Conservation (phyloP, 2,329 filamentous ascomycete species). For the Lecanicillium sp. region DNA sequence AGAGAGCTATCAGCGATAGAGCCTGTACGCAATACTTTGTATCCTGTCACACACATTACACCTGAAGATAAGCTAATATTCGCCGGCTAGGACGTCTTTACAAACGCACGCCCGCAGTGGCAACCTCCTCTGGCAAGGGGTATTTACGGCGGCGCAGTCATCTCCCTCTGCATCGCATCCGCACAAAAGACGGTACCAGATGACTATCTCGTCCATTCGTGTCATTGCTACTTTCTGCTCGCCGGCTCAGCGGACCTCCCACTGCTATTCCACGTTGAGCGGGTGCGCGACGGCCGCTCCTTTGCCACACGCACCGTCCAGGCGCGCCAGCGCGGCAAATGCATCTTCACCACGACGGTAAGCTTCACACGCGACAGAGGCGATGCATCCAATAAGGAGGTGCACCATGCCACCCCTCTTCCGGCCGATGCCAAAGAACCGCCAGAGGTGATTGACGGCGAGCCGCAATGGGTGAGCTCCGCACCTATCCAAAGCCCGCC, state of each 20-base stretch:
- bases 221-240: conserved; percentile 98
- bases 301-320: conserved; percentile 93
- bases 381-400: conserved; percentile 39
- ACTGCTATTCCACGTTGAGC: conserved; percentile 89
- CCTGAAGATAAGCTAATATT: no score
- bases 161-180: conserved; percentile 82
- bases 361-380: conserved; percentile 67
- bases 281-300: conserved; percentile 79
- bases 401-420: conserved; percentile 58
- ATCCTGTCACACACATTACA: no score
- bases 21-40: conserved; percentile 42
- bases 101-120: conserved; percentile 86
- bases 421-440: conserved; percentile 34
- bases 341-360: conserved; percentile 92
- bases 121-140: conserved; percentile 85
- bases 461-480: conserved; percentile 40
- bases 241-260: conserved; percentile 81
- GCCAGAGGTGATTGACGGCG: conserved; percentile 29
- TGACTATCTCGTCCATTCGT: conserved; percentile 80
- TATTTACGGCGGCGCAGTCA: conserved; percentile 87
- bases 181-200: conserved; percentile 78
- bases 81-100: conserved; percentile 70
- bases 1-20: conserved; percentile 70
- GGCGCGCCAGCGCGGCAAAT: conserved; percentile 75
- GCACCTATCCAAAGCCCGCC: conserved; percentile 39